Evolutionary conservation across 2,329 filamentous ascomycete genomes (phyloP).

Genomic region (Curvularia sp.): DNA sequence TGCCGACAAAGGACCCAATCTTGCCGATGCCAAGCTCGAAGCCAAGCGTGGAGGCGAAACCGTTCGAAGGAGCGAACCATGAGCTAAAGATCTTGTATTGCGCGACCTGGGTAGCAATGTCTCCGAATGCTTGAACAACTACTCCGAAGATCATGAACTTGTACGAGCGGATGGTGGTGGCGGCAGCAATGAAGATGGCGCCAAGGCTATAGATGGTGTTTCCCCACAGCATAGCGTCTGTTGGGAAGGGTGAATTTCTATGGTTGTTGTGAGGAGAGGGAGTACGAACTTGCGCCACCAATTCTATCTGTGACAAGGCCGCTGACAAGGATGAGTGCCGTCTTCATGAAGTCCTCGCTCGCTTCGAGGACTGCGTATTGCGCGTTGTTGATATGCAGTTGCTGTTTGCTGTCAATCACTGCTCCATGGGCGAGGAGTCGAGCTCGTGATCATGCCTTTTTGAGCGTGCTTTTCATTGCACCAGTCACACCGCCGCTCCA

Average conservation of each 20-base stretch:
- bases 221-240: conserved; percentile 65
- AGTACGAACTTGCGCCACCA: conserved; percentile 58
- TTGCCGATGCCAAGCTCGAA: conserved; percentile 68
- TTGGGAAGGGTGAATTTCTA: neutral
- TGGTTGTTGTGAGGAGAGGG: neutral
- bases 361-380: conserved; percentile 66
- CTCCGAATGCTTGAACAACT: conserved; percentile 65
- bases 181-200: conserved; percentile 65
- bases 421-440: neutral
- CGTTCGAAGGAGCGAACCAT: conserved; percentile 68
- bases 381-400: conserved; percentile 66
- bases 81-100: conserved; percentile 71
- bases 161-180: conserved; percentile 63
- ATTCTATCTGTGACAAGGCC: conserved; percentile 66
- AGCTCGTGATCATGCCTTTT: conserved; percentile 54
- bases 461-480: conserved; percentile 67
- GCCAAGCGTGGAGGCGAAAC: conserved; percentile 67
- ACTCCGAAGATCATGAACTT: conserved; percentile 67
- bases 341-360: conserved; percentile 69
- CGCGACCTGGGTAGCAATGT: conserved; percentile 69
- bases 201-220: conserved; percentile 67
- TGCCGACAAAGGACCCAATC: conserved; percentile 67
- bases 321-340: conserved; percentile 61
- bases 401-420: conserved; percentile 14
- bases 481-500: conserved; percentile 68